Conservation (phyloP, 352 stramenopile species). For the Phytopythium oedochilum region DNA sequence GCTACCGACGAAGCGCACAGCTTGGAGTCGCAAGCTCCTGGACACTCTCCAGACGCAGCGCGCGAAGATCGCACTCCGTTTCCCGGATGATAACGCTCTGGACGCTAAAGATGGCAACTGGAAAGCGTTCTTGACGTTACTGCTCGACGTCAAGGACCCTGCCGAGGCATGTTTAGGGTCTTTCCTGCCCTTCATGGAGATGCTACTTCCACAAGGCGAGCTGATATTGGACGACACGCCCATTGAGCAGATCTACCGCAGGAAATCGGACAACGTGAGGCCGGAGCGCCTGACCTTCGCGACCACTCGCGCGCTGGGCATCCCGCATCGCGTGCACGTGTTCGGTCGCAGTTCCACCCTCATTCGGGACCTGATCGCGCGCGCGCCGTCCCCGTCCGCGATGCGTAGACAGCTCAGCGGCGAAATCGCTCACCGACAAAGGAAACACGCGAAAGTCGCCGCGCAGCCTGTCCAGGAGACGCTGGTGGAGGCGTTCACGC, state of each 20-base stretch:
- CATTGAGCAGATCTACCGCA: background rate
- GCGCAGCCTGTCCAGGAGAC: background rate
- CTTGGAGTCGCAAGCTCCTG: constrained; percentile 12
- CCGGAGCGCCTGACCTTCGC: background rate
- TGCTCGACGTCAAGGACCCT: constrained; percentile 9
- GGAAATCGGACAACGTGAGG: background rate
- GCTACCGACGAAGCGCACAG: constrained; percentile 9
- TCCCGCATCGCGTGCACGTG: background rate
- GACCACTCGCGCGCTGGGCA: background rate
- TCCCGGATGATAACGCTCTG: background rate
- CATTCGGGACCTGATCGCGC: background rate
- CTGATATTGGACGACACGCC: constrained; percentile 8
- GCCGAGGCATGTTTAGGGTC: constrained; percentile 12
- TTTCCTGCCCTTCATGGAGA: constrained; percentile 13
- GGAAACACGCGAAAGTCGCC: background rate
- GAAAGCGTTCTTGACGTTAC: constrained; percentile 6
- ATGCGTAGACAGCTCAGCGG: background rate
- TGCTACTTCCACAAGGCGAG: constrained; percentile 16
- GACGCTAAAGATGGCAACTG: constrained; percentile 6
- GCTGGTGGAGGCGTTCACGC: too few species aligned
- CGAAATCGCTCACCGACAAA: too few species aligned
- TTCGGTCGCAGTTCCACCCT: background rate
- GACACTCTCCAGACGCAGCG: constrained; percentile 10
- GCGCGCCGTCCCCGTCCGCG: background rate
- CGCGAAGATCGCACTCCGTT: constrained; percentile 7